phyloP scores from a whole-genome alignment of 257 asterid genomes.

The Avicennia marina region DNA sequence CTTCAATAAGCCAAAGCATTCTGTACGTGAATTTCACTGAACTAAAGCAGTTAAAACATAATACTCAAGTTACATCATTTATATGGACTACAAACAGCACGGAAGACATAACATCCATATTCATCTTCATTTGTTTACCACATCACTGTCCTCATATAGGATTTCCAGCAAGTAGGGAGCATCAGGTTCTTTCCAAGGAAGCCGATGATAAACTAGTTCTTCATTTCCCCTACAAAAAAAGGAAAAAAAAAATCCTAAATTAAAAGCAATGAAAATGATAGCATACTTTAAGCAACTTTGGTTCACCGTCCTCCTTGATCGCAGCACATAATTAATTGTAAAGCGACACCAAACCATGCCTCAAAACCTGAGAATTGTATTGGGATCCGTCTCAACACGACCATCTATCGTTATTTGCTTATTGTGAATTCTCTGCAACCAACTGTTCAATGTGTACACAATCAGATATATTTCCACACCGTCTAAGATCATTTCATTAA shows the following conservation, averaged over 20 bases:
- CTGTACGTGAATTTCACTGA: neutral
- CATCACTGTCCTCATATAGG: constrained; percentile 62
- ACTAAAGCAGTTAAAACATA: neutral
- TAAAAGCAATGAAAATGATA: neutral
- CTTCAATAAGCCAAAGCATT: constrained; percentile 8
- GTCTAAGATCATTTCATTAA: neutral
- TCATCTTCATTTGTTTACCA: constrained; percentile 42
- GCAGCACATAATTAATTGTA: constrained; percentile 5
- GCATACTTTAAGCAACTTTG: neutral
- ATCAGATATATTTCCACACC: constrained; percentile 1
- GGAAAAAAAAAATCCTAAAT: neutral
- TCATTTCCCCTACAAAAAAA: constrained; percentile 49
- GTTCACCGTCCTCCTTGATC: neutral
- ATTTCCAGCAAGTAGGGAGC: constrained; percentile 71
- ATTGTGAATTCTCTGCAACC: constrained; percentile 92
- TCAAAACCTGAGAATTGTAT: constrained; percentile 58
- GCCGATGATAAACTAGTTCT: constrained; percentile 69
- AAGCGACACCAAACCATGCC: constrained; percentile 1
- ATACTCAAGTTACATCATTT: too few species aligned
- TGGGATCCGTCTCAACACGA: constrained; percentile 47
- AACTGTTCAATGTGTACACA: constrained; percentile 48
- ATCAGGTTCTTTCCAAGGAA: constrained; percentile 94
- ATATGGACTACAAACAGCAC: neutral
- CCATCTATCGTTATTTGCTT: constrained; percentile 73
- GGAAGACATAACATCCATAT: constrained; percentile 1